Conservation (phyloP, 2,329 filamentous ascomycete genomes). For the Metarhizium humberi region DNA sequence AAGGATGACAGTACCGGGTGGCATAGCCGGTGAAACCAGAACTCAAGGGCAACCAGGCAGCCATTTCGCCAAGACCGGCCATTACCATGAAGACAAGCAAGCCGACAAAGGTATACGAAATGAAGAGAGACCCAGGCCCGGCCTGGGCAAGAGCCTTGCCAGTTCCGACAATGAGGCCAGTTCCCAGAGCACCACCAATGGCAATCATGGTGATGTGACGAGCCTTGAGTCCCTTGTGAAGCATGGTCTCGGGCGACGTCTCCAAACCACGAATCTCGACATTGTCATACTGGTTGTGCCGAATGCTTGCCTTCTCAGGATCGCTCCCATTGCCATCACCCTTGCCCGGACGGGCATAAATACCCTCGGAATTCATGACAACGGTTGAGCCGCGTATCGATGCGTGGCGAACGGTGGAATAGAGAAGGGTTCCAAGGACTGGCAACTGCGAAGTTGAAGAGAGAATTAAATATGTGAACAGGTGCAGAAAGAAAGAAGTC, state of each 20-base stretch:
- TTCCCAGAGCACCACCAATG: conserved; percentile 66
- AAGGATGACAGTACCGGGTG: conserved; percentile 68
- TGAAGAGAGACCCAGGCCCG: conserved; percentile 58
- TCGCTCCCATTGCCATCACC: conserved; percentile 7
- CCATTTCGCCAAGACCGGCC: conserved; percentile 77
- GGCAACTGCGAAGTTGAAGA: too few species aligned
- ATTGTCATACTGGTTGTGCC: conserved; percentile 8
- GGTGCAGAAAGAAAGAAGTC: not conserved
- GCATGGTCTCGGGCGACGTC: conserved; percentile 36
- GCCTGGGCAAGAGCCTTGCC: conserved; percentile 43
- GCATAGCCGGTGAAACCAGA: conserved; percentile 79
- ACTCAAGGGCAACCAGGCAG: conserved; percentile 68
- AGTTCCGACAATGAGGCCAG: conserved; percentile 64
- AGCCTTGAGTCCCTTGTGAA: conserved; percentile 44
- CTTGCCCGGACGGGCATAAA: conserved; percentile 10
- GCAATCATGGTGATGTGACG: conserved; percentile 53
- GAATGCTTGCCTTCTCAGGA: conserved; percentile 11
- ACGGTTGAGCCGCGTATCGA: not conserved
- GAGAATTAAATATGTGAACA: not conserved
- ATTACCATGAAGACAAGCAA: conserved; percentile 72
- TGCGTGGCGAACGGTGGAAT: not conserved
- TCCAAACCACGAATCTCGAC: conserved; percentile 37
- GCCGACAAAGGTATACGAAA: conserved; percentile 62
- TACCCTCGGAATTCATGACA: conserved; percentile 8
- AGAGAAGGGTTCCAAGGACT: too few species aligned